Evolutionary conservation across 805 yeast species (phyloP).

Genomic region (Kazachstania psychrophila): DNA sequence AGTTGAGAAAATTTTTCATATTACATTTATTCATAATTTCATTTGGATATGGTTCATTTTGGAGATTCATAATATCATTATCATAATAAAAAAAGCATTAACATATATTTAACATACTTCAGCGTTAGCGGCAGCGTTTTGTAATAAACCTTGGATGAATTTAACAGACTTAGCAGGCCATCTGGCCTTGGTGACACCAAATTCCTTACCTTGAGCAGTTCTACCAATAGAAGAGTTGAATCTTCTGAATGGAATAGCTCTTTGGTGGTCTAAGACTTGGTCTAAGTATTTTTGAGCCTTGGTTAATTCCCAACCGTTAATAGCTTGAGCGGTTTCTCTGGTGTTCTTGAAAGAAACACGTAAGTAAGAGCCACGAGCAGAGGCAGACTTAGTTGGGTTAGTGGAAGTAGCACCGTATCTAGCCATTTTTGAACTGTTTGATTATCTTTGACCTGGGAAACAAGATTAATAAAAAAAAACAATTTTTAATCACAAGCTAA

Average conservation of each 20-base stretch:
- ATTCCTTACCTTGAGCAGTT: conserved; percentile 99
- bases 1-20: too few relatives aligned
- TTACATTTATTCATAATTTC: not conserved
- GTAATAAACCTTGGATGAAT: conserved; percentile 86
- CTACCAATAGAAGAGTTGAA: conserved; percentile 94
- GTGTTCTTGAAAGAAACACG: conserved; percentile 99
- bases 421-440: conserved; percentile 53
- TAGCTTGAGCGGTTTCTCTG: conserved; percentile 98
- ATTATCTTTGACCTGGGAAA: not conserved
- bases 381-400: conserved; percentile 98
- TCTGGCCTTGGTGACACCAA: conserved; percentile 99
- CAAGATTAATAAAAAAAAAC: too few relatives aligned
- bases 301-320: conserved; percentile 95
- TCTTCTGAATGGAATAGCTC: conserved; percentile 99
- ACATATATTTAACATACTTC: conserved; percentile 42
- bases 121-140: conserved; percentile 98
- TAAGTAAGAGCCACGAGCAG: conserved; percentile 98
- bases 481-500: too few relatives aligned
- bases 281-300: conserved; percentile 92
- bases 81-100: not conserved
- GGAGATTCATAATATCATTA: not conserved
- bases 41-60: too few relatives aligned
- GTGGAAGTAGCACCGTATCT: conserved; percentile 99
- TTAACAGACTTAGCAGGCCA: conserved; percentile 99
- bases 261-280: conserved; percentile 94